A percentile compares a stretch with the other conserved stretches of the same genome.
These are phyloP conservation scores for Mycena epipterygia DNA, from an alignment of 768 basidiomycete species.

Conservation along the genomic window DNA sequence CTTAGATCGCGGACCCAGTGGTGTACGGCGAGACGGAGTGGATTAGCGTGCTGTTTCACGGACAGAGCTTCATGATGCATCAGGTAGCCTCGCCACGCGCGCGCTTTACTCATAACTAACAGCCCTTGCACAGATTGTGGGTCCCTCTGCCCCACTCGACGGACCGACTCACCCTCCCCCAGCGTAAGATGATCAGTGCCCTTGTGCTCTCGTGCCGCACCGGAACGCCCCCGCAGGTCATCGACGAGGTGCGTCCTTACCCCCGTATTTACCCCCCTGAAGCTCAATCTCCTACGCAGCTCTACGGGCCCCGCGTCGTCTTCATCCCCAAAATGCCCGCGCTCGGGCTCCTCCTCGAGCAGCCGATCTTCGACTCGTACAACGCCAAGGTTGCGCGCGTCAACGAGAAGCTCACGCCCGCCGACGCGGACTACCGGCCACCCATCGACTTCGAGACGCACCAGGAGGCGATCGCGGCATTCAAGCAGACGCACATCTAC, in stretches of 20 bases:
- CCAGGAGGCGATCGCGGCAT: constrained; percentile 76
- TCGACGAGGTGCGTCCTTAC: constrained; percentile 70
- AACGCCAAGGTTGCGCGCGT: constrained; percentile 67
- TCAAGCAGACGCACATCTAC: constrained; percentile 92
- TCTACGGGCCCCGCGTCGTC: constrained; percentile 83
- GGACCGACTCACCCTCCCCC: constrained; percentile 36
- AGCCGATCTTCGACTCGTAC: constrained; percentile 86
- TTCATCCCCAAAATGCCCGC: constrained; percentile 97
- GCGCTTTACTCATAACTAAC: constrained; percentile 10
- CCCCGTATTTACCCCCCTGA: neutral
- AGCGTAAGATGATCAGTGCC: constrained; percentile 98
- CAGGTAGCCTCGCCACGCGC: constrained; percentile 70
- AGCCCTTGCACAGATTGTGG: constrained; percentile 60
- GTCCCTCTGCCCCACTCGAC: constrained; percentile 31
- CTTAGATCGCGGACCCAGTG: constrained; percentile 84
- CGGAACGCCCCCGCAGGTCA: constrained; percentile 77
- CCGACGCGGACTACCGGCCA: constrained; percentile 75
- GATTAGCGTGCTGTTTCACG: constrained; percentile 94
- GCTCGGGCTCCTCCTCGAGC: constrained; percentile 91
- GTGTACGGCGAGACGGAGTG: constrained; percentile 95
- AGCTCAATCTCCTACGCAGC: constrained; percentile 51
- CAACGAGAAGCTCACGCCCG: constrained; percentile 65
- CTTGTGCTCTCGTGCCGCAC: constrained; percentile 87
- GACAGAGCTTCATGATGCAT: constrained; percentile 99
- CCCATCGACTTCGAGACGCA: constrained; percentile 80